Percentiles rank a stretch among this genome's conserved stretches.
phyloP scores from a whole-genome alignment of 2,329 filamentous ascomycete genomes.

The Fusarium mangiferae region DNA sequence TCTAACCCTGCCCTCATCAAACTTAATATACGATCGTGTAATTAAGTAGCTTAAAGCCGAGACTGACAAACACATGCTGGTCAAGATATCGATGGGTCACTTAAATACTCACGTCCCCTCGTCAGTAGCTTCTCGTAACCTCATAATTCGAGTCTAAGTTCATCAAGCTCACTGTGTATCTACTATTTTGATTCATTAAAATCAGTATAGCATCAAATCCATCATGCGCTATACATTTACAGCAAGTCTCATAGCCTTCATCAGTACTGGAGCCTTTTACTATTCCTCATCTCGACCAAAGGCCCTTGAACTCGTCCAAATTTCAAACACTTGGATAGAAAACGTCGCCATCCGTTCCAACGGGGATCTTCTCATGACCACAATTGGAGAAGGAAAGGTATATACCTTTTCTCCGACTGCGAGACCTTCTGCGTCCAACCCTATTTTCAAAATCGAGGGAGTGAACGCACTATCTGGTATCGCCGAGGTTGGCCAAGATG shows the following conservation, averaged over 20 bases:
- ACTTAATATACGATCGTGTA: not conserved
- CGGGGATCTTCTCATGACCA: not conserved
- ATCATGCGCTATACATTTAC: not conserved
- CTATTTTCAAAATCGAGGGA: not conserved
- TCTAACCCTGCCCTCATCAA: not conserved
- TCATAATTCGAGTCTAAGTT: no score
- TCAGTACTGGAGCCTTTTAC: not conserved
- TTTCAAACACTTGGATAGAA: not conserved
- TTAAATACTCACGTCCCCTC: not conserved
- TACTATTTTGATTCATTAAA: not conserved
- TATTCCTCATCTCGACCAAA: not conserved
- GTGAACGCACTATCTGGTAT: slow-evolving; percentile 1
- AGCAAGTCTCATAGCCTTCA: not conserved
- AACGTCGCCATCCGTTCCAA: not conserved
- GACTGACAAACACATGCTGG: not conserved
- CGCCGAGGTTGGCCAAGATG: not conserved
- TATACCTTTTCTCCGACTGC: not conserved
- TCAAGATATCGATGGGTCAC: not conserved
- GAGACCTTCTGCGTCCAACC: rapidly evolving
- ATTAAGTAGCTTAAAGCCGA: not conserved
- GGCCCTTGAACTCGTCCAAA: not conserved
- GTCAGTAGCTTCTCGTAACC: not conserved
- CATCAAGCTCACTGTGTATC: not conserved
- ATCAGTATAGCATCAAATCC: not conserved
- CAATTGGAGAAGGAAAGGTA: not conserved